Evolutionary conservation across 306 rosid genomes (phyloP), one percentile per base, ranked within the genome.

Genomic region (Prunus campanulata): DNA sequence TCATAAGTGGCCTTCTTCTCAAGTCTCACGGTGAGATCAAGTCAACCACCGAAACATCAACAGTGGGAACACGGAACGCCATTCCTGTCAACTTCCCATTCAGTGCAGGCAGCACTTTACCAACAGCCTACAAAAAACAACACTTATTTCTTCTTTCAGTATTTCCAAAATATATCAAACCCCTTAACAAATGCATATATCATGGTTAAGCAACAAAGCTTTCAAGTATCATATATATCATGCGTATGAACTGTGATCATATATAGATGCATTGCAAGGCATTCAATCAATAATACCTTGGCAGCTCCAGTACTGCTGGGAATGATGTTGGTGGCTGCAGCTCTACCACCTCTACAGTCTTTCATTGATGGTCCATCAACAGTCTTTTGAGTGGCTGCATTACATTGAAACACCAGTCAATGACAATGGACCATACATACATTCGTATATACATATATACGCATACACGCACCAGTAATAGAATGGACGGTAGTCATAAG

Each of bases 271-370:
- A 27, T 19, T 7, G n/a, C 44, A 35, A 35, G 8, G 2, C 11
- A 4, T 46, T 6, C 8, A 22, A 39, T 46, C 22, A 32, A 6
- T 35, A 44, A 49, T 86, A 94, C 97, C 97, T 92, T 90, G 19
- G 97, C 97, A 79, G 98, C 97, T 72, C 97, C 96, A 24, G 97
- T 95, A 87, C 97, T 92, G 84, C 97, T 95, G 79, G 97, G 99
- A 85, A 95, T 95, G 20, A 95, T 95, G 75, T 95, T 95, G 85
- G 86, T 88, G 82, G 97, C 90, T 42, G 97, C 97, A 77, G 99
- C 99, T 79, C 99, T 90, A 83, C 99, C 97, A 74, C 97, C 96
- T 79, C 97, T 92, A 97, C 99, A 89, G 84, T 92, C 97, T 83
- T 90, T 90, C 86, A 47, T 87, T 80, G 97, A 95, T 30, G 91